These are phyloP conservation scores for Penicillium rolfsii DNA, from an alignment of 2,329 filamentous ascomycete species.

Conservation along the genomic window DNA sequence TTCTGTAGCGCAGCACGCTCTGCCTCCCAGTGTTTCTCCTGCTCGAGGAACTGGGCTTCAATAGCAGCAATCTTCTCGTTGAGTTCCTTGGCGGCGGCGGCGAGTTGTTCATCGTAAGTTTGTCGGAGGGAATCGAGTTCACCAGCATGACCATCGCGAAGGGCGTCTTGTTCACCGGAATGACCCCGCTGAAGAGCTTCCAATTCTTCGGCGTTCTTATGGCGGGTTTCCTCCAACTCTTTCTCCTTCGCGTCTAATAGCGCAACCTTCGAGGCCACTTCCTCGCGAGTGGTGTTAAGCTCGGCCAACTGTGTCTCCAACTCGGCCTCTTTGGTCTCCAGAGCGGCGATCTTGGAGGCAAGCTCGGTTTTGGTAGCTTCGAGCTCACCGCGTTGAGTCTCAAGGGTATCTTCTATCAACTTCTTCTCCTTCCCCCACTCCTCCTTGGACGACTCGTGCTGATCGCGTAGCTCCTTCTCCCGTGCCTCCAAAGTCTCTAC, in stretches of 20 bases:
- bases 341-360: constrained; percentile 37
- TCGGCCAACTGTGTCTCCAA: constrained; percentile 34
- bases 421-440: constrained; percentile 45
- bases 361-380: constrained; percentile 37
- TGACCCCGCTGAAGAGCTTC: constrained; percentile 31
- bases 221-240: constrained; percentile 38
- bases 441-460: constrained; percentile 39
- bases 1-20: constrained; percentile 38
- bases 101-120: constrained; percentile 33
- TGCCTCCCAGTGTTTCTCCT: constrained; percentile 40
- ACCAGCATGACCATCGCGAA: constrained; percentile 29
- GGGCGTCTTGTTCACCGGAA: constrained; percentile 32
- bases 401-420: constrained; percentile 43
- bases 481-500: constrained; percentile 42
- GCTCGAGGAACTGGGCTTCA: constrained; percentile 33
- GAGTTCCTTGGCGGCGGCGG: constrained; percentile 29
- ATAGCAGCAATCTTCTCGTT: constrained; percentile 34
- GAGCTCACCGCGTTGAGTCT: constrained; percentile 41
- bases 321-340: constrained; percentile 41
- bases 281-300: constrained; percentile 32
- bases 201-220: constrained; percentile 34
- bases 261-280: constrained; percentile 32
- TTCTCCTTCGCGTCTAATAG: constrained; percentile 32
- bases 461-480: constrained; percentile 50
- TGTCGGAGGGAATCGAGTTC: constrained; percentile 33